Evolutionary conservation across 2,329 filamentous ascomycete genomes (phyloP).

Genomic region (Amesomyces nigricolor): DNA sequence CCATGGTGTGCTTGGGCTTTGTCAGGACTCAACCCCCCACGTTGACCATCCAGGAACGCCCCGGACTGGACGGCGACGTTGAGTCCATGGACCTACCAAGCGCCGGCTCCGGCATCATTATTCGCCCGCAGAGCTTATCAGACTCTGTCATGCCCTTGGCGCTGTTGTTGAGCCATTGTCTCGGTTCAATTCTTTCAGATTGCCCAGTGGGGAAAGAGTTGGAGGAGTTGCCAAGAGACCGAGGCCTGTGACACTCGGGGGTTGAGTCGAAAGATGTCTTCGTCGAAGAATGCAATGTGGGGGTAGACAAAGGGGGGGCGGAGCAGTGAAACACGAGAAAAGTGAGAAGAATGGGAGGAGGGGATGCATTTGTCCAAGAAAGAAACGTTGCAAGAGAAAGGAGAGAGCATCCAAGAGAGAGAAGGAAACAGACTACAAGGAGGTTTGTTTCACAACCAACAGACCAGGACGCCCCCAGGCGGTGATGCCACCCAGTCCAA

Average conservation of each 20-base stretch:
- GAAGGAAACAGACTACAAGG: too few species aligned
- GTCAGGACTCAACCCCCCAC: conserved; percentile 10
- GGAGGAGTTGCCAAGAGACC: conserved; percentile 6
- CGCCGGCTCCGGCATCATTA: conserved; percentile 14
- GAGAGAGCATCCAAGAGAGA: too few species aligned
- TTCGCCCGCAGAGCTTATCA: background rate
- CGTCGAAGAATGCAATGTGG: too few species aligned
- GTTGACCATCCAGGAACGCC: background rate
- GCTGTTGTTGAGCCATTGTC: conserved; percentile 4
- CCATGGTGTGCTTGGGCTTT: background rate
- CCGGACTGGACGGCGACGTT: background rate
- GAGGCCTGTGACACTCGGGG: background rate
- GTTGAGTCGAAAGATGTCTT: too few species aligned
- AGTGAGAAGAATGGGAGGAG: too few species aligned
- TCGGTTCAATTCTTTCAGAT: conserved; percentile 4
- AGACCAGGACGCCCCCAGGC: too few species aligned
- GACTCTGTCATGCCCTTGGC: conserved; percentile 2
- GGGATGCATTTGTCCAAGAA: too few species aligned
- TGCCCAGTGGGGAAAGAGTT: background rate
- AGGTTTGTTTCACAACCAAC: too few species aligned
- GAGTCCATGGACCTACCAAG: conserved; percentile 8
- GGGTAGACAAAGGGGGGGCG: too few species aligned
- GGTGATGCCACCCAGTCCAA: too few species aligned
- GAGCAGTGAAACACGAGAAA: too few species aligned
- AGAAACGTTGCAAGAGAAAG: too few species aligned